Evolutionary conservation across 306 rosid genomes (phyloP).

Genomic region (Luffa aegyptiaca): DNA sequence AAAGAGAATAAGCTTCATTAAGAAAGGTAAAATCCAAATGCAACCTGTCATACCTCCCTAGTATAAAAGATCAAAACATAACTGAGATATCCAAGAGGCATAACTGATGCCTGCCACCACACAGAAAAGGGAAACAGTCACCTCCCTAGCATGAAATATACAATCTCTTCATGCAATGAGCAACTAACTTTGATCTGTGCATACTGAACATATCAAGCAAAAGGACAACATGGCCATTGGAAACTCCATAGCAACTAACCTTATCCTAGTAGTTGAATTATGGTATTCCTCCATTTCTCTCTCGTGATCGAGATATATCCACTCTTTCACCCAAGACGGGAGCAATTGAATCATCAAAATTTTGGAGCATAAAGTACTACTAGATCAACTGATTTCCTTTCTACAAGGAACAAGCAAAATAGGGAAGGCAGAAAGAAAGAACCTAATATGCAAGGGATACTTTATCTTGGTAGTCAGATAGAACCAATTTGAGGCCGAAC

Average conservation of each 20-base stretch:
- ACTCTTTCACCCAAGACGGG: not conserved
- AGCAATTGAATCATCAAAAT: not conserved
- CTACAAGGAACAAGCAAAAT: not conserved
- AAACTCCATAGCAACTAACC: not conserved
- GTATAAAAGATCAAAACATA: not conserved
- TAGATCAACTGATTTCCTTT: not conserved
- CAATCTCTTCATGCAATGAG: not conserved
- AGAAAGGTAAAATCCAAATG: not conserved
- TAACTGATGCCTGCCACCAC: not conserved
- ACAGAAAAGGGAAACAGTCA: not conserved
- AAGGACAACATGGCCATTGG: not conserved
- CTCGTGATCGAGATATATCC: not conserved
- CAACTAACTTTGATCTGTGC: not conserved
- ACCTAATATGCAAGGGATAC: not conserved
- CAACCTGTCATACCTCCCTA: not conserved
- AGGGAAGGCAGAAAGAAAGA: not conserved
- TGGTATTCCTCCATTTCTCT: not conserved
- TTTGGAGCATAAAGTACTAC: not conserved
- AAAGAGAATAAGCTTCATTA: not conserved
- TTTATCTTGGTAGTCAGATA: not conserved
- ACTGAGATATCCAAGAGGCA: not conserved
- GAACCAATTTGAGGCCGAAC: not conserved
- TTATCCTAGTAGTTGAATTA: not conserved
- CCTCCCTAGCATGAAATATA: not conserved
- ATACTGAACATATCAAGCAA: not conserved